phyloP scores from a whole-genome alignment of 441 rosid species.

The Biscutella laevigata region DNA sequence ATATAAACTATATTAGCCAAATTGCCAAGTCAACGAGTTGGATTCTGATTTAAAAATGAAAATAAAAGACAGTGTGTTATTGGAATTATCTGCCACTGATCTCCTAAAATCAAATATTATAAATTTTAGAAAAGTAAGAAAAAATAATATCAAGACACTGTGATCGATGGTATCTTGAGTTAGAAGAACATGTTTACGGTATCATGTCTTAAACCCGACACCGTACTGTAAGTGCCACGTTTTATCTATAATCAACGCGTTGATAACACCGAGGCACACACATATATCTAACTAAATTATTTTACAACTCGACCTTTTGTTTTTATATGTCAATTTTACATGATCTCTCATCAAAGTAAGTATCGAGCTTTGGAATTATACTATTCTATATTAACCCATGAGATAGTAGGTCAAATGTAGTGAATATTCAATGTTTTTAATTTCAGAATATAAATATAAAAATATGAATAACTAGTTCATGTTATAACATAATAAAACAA shows the following conservation, averaged over 20 bases:
- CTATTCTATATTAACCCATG: no score
- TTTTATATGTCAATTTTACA: no score
- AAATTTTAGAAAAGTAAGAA: not conserved
- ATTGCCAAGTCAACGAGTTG: slow-evolving; percentile 18
- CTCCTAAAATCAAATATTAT: not conserved
- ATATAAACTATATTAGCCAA: slow-evolving; percentile 4
- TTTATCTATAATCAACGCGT: slow-evolving; percentile 11
- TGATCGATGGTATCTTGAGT: slow-evolving; percentile 6
- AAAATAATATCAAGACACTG: not conserved
- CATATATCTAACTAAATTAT: no score
- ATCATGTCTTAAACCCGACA: slow-evolving; percentile 16
- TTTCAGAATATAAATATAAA: no score
- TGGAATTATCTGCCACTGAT: slow-evolving; percentile 1
- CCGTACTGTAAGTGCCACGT: slow-evolving; percentile 19
- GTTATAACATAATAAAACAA: no score
- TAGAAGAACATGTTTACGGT: slow-evolving; percentile 4
- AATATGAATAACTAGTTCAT: no score
- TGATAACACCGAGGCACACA: slow-evolving; percentile 9
- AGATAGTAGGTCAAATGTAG: no score
- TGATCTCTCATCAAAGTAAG: no score
- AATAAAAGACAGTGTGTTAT: not conserved
- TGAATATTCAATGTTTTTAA: no score
- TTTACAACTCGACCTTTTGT: no score
- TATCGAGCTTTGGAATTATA: no score
- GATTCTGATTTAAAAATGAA: not conserved